Percentiles rank a stretch among this genome's conserved stretches.
Evolutionary conservation across 1,284 basidiomycete genomes (phyloP).

Genomic region (Pascua guehoae): DNA sequence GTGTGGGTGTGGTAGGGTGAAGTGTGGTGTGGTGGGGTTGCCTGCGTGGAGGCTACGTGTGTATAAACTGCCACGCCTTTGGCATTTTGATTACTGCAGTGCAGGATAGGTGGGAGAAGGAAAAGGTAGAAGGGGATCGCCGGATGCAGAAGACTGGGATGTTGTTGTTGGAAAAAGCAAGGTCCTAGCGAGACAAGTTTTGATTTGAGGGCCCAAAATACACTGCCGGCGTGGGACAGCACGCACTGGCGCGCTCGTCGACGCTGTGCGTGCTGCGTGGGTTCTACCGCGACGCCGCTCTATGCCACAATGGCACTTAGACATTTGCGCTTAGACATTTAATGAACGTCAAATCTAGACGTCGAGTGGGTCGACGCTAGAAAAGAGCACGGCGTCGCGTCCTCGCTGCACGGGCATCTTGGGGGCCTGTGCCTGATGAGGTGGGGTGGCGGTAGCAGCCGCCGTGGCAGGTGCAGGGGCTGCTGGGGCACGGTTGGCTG

Average conservation of each 20-base stretch:
- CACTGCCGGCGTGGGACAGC: too few species aligned
- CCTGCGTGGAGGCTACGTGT: not conserved
- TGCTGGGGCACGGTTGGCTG: not conserved
- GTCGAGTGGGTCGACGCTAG: conserved; percentile 25
- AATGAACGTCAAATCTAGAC: conserved; percentile 6
- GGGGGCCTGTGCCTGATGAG: not conserved
- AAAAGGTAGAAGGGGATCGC: too few species aligned
- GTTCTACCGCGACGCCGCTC: not conserved
- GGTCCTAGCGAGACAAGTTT: not conserved
- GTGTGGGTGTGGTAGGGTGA: not conserved
- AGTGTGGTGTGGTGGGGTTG: not conserved
- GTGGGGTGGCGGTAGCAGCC: not conserved
- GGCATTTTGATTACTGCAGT: too few species aligned
- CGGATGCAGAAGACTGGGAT: not conserved
- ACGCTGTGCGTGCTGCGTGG: too few species aligned
- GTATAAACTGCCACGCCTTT: not conserved
- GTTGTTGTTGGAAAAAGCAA: not conserved
- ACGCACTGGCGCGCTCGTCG: too few species aligned
- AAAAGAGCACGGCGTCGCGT: conserved; percentile 40
- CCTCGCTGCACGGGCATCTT: conserved; percentile 32
- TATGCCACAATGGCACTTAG: not conserved
- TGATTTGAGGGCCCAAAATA: too few species aligned
- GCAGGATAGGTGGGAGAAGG: too few species aligned
- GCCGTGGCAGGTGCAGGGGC: conserved; percentile 20
- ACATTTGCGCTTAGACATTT: not conserved